phyloP scores from a whole-genome alignment of 768 basidiomycete genomes.

The Leccinum truebloodii region DNA sequence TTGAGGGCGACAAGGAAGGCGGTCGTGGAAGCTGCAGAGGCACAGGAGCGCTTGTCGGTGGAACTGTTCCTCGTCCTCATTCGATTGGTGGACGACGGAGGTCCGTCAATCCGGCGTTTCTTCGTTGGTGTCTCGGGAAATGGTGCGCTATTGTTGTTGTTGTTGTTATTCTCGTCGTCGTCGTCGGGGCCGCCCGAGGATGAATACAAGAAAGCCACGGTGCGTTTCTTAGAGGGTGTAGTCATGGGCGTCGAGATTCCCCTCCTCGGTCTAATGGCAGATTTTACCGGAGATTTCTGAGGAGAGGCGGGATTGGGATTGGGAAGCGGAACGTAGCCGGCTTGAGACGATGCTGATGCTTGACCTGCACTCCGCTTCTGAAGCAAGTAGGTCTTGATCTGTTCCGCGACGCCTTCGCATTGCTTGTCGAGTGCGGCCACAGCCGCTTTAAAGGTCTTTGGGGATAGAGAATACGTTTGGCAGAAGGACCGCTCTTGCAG shows the following conservation, averaged over 20 bases:
- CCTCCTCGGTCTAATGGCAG: constrained; percentile 15
- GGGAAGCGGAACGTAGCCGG: neutral
- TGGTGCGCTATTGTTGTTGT: constrained; percentile 7
- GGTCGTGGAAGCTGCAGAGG: neutral
- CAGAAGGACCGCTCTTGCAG: constrained; percentile 24
- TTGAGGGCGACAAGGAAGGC: constrained; percentile 24
- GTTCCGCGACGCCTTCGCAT: constrained; percentile 27
- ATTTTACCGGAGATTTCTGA: constrained; percentile 24
- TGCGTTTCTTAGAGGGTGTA: constrained; percentile 37
- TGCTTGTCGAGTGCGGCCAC: constrained; percentile 22
- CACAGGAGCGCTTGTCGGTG: constrained; percentile 8
- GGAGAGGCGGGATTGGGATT: constrained; percentile 10
- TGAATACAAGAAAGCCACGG: constrained; percentile 14
- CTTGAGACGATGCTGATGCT: constrained; percentile 1
- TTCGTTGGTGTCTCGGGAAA: constrained; percentile 46
- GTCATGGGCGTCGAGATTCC: neutral
- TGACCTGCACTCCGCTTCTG: constrained; percentile 2
- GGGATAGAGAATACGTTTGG: constrained; percentile 17
- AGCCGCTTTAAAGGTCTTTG: constrained; percentile 23
- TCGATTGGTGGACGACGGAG: constrained; percentile 4
- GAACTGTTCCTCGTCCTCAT: constrained; percentile 19
- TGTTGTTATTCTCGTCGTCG: neutral
- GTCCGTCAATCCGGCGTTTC: constrained; percentile 34
- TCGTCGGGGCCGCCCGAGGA: constrained; percentile 19
- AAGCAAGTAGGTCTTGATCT: constrained; percentile 19